Percentiles rank a stretch among this genome's conserved stretches.
These are phyloP conservation scores for Tuctoria greenei DNA, from an alignment of 176 grass and related monocot species.

Conservation along the genomic window DNA sequence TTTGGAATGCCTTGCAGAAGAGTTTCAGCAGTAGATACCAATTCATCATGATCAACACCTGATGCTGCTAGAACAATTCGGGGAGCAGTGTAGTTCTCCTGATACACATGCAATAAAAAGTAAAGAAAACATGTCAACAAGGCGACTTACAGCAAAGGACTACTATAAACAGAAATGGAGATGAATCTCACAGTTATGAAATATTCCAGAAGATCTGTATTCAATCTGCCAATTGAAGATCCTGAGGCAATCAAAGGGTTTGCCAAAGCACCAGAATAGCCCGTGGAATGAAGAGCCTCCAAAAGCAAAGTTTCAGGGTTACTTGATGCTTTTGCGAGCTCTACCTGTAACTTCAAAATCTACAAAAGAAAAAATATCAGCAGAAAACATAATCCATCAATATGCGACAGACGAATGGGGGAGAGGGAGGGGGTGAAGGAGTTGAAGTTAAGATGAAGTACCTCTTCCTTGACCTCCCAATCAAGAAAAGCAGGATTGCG, in stretches of 20 bases:
- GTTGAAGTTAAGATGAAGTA: constrained; percentile 32
- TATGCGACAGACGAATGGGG: constrained; percentile 31
- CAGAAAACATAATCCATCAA: constrained; percentile 6
- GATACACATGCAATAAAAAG: constrained; percentile 38
- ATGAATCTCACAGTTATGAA: constrained; percentile 65
- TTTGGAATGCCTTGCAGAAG: constrained; percentile 74
- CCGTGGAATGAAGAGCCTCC: constrained; percentile 89
- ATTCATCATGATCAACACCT: constrained; percentile 73
- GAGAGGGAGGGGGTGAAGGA: constrained; percentile 37
- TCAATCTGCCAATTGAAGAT: constrained; percentile 58
- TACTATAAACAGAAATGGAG: constrained; percentile 17
- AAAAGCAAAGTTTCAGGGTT: constrained; percentile 82
- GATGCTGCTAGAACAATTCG: constrained; percentile 86
- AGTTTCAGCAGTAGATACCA: constrained; percentile 61
- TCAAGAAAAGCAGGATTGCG: constrained; percentile 84
- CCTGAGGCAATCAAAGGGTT: constrained; percentile 78
- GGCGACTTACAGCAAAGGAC: neutral
- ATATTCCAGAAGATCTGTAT: constrained; percentile 60
- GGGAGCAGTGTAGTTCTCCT: constrained; percentile 78
- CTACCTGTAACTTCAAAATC: constrained; percentile 59
- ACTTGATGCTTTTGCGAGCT: constrained; percentile 57
- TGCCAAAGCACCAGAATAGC: constrained; percentile 90
- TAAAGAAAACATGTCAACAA: constrained; percentile 11
- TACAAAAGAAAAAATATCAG: constrained; percentile 40
- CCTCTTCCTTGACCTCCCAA: constrained; percentile 97